Percentiles rank a stretch among this genome's conserved stretches.
Conservation (phyloP, 2,329 filamentous ascomycete genomes). For the Trichophyton schoenleinii region DNA sequence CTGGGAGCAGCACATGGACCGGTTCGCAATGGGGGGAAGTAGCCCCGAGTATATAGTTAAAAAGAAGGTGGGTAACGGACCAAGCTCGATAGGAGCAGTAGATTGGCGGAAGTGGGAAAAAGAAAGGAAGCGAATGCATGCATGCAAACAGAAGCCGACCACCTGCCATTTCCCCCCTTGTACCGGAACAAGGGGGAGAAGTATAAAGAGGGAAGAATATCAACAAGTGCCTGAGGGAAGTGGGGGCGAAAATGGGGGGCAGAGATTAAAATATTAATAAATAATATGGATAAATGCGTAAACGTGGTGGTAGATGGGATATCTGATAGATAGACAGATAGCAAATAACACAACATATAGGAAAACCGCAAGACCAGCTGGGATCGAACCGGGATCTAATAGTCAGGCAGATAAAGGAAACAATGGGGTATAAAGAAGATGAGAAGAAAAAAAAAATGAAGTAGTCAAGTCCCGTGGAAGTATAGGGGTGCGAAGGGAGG, state of each 20-base stretch:
- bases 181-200: neutral
- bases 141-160: slow-evolving; percentile 2
- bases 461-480: neutral
- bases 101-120: neutral
- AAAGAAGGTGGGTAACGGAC: neutral
- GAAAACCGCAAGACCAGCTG: neutral
- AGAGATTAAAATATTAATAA: slow-evolving; percentile 3
- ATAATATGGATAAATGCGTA: neutral
- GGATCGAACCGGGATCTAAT: slow-evolving; percentile 1
- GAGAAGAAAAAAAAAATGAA: too few relatives aligned
- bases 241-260: neutral
- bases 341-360: neutral
- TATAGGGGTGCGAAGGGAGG: neutral
- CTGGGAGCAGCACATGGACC: neutral
- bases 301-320: neutral
- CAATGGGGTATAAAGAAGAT: slow-evolving; percentile 4
- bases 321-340: neutral
- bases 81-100: neutral
- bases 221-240: neutral
- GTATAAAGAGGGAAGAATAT: neutral
- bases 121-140: slow-evolving; percentile 3
- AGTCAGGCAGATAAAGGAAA: neutral
- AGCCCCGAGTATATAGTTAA: neutral
- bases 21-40: neutral
- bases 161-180: neutral